These are phyloP conservation scores for Teunomyces kruisii DNA, from an alignment of 805 yeast genomes.

Conservation along the genomic window DNA sequence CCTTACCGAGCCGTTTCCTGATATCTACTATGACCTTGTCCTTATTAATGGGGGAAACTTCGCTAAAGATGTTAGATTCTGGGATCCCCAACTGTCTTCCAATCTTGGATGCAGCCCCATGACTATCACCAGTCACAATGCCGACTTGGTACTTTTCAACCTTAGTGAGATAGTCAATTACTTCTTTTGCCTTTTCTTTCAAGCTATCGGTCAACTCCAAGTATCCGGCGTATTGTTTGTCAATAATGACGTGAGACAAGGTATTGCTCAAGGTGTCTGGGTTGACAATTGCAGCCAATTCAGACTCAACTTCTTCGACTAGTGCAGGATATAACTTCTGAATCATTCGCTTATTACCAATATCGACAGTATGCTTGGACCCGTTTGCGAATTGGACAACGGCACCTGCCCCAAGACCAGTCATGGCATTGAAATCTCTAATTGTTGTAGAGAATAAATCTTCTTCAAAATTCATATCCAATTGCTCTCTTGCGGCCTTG, in stretches of 20 bases:
- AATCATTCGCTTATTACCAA: conserved; percentile 57
- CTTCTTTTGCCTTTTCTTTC: conserved; percentile 62
- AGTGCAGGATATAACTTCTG: conserved; percentile 18
- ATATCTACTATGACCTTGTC: conserved; percentile 61
- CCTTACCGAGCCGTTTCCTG: conserved; percentile 44
- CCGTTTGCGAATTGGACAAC: conserved; percentile 29
- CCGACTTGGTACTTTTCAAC: conserved; percentile 61
- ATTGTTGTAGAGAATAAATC: conserved; percentile 32
- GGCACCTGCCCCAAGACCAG: conserved; percentile 50
- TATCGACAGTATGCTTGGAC: conserved; percentile 27
- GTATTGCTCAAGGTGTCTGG: conserved; percentile 37
- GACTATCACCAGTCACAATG: conserved; percentile 88
- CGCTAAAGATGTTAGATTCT: conserved; percentile 63
- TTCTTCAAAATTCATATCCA: conserved; percentile 30
- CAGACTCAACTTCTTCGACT: conserved; percentile 9
- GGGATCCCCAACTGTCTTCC: conserved; percentile 71
- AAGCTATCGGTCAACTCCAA: conserved; percentile 67
- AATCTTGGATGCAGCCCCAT: conserved; percentile 57
- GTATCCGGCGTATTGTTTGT: conserved; percentile 60
- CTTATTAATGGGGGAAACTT: conserved; percentile 75
- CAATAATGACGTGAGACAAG: conserved; percentile 55
- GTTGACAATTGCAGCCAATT: conserved; percentile 8
- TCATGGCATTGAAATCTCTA: conserved; percentile 32
- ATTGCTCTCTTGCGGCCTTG: conserved; percentile 26
- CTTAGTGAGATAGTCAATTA: conserved; percentile 53